These are phyloP conservation scores for Wickerhamomyces strasburgensis DNA, from an alignment of 805 yeast genomes.

Conservation along the genomic window DNA sequence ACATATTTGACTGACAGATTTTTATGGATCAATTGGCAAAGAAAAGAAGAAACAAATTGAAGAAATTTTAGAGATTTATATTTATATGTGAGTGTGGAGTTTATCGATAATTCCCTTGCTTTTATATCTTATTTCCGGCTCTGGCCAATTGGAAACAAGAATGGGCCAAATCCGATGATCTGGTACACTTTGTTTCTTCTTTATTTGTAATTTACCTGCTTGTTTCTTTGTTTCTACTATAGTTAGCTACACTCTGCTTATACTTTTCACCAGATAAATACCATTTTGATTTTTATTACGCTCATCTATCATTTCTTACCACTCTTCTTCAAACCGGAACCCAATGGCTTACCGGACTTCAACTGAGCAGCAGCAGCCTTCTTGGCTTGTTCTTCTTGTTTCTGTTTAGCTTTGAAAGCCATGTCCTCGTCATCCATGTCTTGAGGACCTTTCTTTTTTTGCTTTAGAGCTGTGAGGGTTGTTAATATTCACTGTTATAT, in stretches of 20 bases:
- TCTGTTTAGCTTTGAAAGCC: slow-evolving; percentile 91
- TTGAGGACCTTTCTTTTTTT: slow-evolving; percentile 76
- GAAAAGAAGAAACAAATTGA: too few species aligned
- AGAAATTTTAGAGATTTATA: background rate
- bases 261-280: background rate
- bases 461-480: slow-evolving; percentile 38
- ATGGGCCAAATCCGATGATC: too few species aligned
- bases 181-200: too few species aligned
- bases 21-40: too few species aligned
- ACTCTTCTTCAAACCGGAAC: slow-evolving; percentile 95
- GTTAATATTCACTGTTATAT: too few species aligned
- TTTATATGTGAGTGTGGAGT: too few species aligned
- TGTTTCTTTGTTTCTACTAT: too few species aligned
- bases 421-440: slow-evolving; percentile 81
- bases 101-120: too few species aligned
- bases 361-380: slow-evolving; percentile 88
- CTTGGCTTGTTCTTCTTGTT: slow-evolving; percentile 89
- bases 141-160: too few species aligned
- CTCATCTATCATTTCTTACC: slow-evolving; percentile 42
- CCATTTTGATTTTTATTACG: background rate
- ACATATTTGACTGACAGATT: slow-evolving; percentile 9
- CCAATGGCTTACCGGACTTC: slow-evolving; percentile 85
- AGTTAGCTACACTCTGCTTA: background rate
- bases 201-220: too few species aligned
- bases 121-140: too few species aligned